Evolutionary conservation across 352 stramenopile species (phyloP).

Genomic region (Phytophthora podocarpi): DNA sequence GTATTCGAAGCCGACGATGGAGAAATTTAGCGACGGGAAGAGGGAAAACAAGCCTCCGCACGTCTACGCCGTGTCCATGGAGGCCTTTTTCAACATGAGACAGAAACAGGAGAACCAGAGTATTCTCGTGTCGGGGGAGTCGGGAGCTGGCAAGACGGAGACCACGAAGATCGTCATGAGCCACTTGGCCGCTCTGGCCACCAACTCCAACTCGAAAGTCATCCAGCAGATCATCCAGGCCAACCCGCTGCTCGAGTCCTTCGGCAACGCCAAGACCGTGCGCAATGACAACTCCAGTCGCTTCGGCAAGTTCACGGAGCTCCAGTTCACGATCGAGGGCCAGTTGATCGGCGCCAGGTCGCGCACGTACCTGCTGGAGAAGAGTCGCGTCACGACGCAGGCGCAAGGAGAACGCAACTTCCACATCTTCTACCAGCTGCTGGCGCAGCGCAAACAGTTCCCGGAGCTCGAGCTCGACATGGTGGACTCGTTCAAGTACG

Average conservation of each 20-base stretch:
- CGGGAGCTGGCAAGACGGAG: conserved; percentile 96
- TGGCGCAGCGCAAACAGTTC: conserved; percentile 63
- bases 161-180: conserved; percentile 97
- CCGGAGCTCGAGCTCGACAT: conserved; percentile 60
- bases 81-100: conserved; percentile 86
- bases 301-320: conserved; percentile 89
- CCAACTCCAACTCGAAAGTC: conserved; percentile 87
- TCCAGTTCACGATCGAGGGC: conserved; percentile 79
- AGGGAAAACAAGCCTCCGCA: conserved; percentile 79
- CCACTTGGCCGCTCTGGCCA: conserved; percentile 87
- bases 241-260: conserved; percentile 87
- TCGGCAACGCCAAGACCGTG: conserved; percentile 88
- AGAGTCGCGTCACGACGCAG: conserved; percentile 90
- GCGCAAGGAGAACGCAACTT: conserved; percentile 91
- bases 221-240: conserved; percentile 96
- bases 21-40: conserved; percentile 74
- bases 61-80: conserved; percentile 88
- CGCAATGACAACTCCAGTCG: conserved; percentile 88
- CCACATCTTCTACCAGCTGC: conserved; percentile 94
- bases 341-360: conserved; percentile 82
- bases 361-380: conserved; percentile 92
- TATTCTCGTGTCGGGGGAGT: conserved; percentile 95
- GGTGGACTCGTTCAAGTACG: conserved; percentile 69
- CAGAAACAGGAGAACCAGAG: conserved; percentile 89
- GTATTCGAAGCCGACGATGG: conserved; percentile 77